phyloP scores from a whole-genome alignment of 257 asterid species.

The Gentiana macrophylla region DNA sequence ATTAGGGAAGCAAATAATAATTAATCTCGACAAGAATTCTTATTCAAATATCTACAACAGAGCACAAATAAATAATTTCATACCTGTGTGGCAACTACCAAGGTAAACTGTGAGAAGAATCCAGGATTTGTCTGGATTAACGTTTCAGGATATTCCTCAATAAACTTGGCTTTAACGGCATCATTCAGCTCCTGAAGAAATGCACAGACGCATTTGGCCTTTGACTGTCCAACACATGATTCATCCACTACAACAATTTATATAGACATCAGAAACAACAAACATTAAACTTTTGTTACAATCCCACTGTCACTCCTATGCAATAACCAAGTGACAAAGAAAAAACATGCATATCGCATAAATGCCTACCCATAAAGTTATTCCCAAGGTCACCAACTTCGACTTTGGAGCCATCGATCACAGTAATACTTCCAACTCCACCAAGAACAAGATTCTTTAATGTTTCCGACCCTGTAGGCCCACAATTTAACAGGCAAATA shows the following conservation, averaged over 20 bases:
- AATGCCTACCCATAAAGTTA: constrained; percentile 67
- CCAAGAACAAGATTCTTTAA: constrained; percentile 93
- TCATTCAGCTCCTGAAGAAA: constrained; percentile 95
- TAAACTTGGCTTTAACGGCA: constrained; percentile 86
- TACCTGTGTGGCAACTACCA: constrained; percentile 84
- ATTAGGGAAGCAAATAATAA: not conserved
- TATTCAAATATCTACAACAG: not conserved
- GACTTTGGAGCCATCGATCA: constrained; percentile 91
- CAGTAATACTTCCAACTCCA: constrained; percentile 92
- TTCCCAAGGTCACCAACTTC: constrained; percentile 91
- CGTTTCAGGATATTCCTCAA: constrained; percentile 73
- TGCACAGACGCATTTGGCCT: constrained; percentile 83
- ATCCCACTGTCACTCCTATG: no score
- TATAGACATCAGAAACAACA: constrained; percentile 1
- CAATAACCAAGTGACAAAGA: not conserved
- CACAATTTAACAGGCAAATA: constrained; percentile 90
- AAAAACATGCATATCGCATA: not conserved
- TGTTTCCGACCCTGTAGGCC: constrained; percentile 96
- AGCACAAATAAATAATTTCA: not conserved
- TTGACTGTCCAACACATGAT: constrained; percentile 80
- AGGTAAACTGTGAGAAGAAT: constrained; percentile 83
- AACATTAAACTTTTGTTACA: not conserved
- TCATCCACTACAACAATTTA: constrained; percentile 50
- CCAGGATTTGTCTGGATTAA: constrained; percentile 70
- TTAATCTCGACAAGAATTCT: no score